phyloP scores from a whole-genome alignment of 495 filamentous ascomycete species.

The Penicillium diatomitis region DNA sequence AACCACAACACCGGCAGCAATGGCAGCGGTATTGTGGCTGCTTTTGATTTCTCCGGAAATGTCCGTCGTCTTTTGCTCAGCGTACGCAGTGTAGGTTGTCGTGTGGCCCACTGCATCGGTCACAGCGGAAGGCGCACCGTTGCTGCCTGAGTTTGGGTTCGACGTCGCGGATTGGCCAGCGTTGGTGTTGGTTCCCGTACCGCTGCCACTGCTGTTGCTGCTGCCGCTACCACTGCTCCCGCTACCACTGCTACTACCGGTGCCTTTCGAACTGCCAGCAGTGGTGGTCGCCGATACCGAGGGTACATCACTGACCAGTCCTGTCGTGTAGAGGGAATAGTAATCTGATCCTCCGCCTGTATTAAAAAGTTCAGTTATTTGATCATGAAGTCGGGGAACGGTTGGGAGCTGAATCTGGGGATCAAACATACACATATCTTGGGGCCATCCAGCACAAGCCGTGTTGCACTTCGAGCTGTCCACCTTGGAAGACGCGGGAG shows the following conservation, averaged over 20 bases:
- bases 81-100: conserved; percentile 27
- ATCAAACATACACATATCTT: conserved; percentile 38
- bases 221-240: not conserved
- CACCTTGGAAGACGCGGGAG: conserved; percentile 30
- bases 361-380: not conserved
- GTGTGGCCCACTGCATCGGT: conserved; percentile 28
- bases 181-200: not conserved
- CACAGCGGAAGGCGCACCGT: conserved; percentile 1
- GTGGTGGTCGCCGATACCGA: conserved; percentile 13
- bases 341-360: conserved; percentile 36
- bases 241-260: conserved; percentile 1
- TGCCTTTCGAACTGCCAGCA: conserved; percentile 6
- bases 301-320: conserved; percentile 21
- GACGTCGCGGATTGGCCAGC: conserved; percentile 3
- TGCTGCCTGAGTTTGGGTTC: conserved; percentile 6
- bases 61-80: conserved; percentile 10
- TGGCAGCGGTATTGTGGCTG: conserved; percentile 58
- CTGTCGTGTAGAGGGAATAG: conserved; percentile 40
- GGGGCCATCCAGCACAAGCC: conserved; percentile 33
- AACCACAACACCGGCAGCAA: conserved; percentile 83
- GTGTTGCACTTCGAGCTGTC: conserved; percentile 28
- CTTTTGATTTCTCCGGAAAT: conserved; percentile 17
- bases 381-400: not conserved
- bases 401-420: not conserved
- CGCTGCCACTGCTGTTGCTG: conserved; percentile 7